Evolutionary conservation across 768 basidiomycete species (phyloP).

Genomic region (Leccinum truebloodii): DNA sequence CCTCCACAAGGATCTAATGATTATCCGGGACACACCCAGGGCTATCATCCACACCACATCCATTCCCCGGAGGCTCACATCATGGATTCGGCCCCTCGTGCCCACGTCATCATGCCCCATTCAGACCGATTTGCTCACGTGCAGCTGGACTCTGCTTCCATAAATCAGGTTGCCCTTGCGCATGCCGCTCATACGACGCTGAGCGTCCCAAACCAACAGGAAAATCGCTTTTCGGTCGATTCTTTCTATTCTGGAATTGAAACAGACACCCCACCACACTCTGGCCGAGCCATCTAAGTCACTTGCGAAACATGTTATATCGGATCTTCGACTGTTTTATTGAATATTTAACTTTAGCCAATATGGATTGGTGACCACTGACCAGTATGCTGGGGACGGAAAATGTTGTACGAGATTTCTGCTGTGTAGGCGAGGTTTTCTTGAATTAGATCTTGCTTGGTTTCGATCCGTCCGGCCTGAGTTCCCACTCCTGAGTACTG

Average conservation of each 20-base stretch:
- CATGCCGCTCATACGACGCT: constrained; percentile 1
- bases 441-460: neutral
- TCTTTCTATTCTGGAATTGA: constrained; percentile 31
- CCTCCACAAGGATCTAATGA: neutral
- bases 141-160: constrained; percentile 12
- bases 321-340: constrained; percentile 13
- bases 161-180: constrained; percentile 7
- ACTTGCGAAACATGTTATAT: constrained; percentile 2
- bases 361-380: constrained; percentile 2
- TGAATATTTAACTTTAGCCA: constrained; percentile 23
- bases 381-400: constrained; percentile 9
- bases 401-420: constrained; percentile 5
- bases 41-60: constrained; percentile 20
- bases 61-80: constrained; percentile 27
- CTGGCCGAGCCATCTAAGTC: constrained; percentile 22
- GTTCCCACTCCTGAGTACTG: neutral
- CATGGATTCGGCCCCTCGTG: constrained; percentile 10
- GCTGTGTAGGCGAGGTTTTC: constrained; percentile 1
- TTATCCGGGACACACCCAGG: constrained; percentile 13
- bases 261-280: constrained; percentile 4
- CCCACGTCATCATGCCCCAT: constrained; percentile 14
- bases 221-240: constrained; percentile 27
- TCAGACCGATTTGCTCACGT: constrained; percentile 10
- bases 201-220: constrained; percentile 8
- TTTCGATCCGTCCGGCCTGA: neutral